Evolutionary conservation across 805 yeast genomes (phyloP).

Genomic region (Yarrowia sp.): DNA sequence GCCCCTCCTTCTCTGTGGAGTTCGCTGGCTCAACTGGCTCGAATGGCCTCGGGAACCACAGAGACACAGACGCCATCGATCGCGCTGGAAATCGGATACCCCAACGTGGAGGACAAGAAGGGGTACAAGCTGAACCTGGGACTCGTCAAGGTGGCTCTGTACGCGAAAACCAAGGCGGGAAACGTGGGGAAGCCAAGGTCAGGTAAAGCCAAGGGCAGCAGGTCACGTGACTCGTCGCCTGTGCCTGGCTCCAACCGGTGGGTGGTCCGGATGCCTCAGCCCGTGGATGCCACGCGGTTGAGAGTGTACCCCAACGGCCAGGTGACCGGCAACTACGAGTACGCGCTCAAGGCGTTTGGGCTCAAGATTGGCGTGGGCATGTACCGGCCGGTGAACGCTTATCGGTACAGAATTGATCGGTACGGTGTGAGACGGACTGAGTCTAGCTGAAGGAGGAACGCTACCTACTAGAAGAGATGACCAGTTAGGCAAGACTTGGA

Average conservation of each 20-base stretch:
- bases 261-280: slow-evolving; percentile 24
- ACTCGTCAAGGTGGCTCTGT: slow-evolving; percentile 21
- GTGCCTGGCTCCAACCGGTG: neutral
- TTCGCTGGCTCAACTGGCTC: slow-evolving; percentile 11
- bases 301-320: slow-evolving; percentile 28
- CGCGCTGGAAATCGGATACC: slow-evolving; percentile 24
- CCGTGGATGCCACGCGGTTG: slow-evolving; percentile 12
- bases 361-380: slow-evolving; percentile 28
- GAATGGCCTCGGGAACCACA: slow-evolving; percentile 2
- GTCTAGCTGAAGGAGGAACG: neutral
- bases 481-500: no score
- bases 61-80: neutral
- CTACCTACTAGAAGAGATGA: no score
- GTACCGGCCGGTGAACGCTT: slow-evolving; percentile 6
- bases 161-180: neutral
- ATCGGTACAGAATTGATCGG: slow-evolving; percentile 17
- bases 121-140: slow-evolving; percentile 25
- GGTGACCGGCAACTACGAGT: slow-evolving; percentile 26
- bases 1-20: slow-evolving; percentile 10
- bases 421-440: slow-evolving; percentile 10
- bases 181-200: neutral
- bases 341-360: slow-evolving; percentile 18
- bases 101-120: slow-evolving; percentile 28
- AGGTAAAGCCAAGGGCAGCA: neutral
- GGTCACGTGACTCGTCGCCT: neutral